Evolutionary conservation across 2,329 filamentous ascomycete species (phyloP).

Genomic region (Dryadomyces quercivorus): DNA sequence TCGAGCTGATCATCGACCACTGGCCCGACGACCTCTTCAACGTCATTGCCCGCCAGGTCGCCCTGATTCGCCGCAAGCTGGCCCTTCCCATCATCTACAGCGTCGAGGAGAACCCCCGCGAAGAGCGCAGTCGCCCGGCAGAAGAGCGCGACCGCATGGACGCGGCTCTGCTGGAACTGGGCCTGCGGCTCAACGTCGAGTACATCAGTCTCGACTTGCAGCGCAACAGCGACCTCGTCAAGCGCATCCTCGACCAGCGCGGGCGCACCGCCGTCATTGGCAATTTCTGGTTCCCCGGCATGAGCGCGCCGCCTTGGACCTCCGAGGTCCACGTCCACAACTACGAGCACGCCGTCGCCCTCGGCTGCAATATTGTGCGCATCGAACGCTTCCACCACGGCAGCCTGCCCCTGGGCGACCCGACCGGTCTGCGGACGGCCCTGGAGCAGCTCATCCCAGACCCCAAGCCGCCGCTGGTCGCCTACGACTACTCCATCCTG

Average conservation of each 20-base stretch:
- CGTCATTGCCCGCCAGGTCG: slow-evolving; percentile 41
- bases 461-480: slow-evolving; percentile 35
- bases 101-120: slow-evolving; percentile 37
- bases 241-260: slow-evolving; percentile 35
- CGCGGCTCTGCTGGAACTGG: slow-evolving; percentile 46
- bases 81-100: slow-evolving; percentile 45
- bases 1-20: slow-evolving; percentile 47
- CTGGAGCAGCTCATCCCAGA: slow-evolving; percentile 29
- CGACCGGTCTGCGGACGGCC: slow-evolving; percentile 33
- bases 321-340: slow-evolving; percentile 37
- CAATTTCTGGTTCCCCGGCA: slow-evolving; percentile 35
- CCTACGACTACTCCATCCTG: slow-evolving; percentile 32
- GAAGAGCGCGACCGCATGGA: slow-evolving; percentile 33
- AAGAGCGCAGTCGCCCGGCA: slow-evolving; percentile 24
- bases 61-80: slow-evolving; percentile 42
- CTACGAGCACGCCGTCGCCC: slow-evolving; percentile 38
- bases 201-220: slow-evolving; percentile 53
- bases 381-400: slow-evolving; percentile 45
- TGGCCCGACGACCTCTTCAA: slow-evolving; percentile 38
- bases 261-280: slow-evolving; percentile 51
- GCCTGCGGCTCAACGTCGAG: slow-evolving; percentile 53
- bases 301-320: slow-evolving; percentile 40
- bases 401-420: slow-evolving; percentile 28
- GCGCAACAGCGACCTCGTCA: slow-evolving; percentile 35
- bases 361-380: slow-evolving; percentile 51